Conservation (phyloP, 129 eudicot genomes). For the Chrysanthemum makinoi region DNA sequence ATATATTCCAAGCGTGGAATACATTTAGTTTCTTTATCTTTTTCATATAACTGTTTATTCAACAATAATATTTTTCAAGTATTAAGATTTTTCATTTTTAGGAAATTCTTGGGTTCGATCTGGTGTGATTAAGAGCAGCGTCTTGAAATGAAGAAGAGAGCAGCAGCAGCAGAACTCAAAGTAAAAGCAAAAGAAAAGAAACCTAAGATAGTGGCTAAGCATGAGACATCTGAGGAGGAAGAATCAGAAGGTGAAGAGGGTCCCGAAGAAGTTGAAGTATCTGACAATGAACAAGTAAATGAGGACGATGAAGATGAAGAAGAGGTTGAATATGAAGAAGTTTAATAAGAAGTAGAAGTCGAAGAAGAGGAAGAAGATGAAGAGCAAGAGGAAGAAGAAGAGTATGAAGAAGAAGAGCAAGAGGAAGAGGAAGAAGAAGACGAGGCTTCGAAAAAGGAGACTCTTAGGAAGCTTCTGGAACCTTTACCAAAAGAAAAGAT, state of each 20-base stretch:
- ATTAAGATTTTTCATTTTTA: slow-evolving; percentile 3
- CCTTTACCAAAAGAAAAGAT: slow-evolving; percentile 74
- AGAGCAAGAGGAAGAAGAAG: slow-evolving; percentile 37
- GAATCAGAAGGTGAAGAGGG: slow-evolving; percentile 21
- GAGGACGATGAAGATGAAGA: slow-evolving; percentile 24
- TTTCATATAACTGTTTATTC: background rate
- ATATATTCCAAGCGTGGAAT: background rate
- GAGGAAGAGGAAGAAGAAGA: slow-evolving; percentile 31
- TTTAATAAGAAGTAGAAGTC: slow-evolving; percentile 7
- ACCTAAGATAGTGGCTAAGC: slow-evolving; percentile 30
- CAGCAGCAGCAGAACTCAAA: slow-evolving; percentile 23
- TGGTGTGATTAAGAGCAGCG: slow-evolving; percentile 12
- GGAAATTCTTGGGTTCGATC: slow-evolving; percentile 21
- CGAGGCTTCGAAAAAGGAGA: slow-evolving; percentile 50
- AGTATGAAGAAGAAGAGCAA: slow-evolving; percentile 13
- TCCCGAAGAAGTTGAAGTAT: no score
- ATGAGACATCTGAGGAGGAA: slow-evolving; percentile 36
- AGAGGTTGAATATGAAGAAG: slow-evolving; percentile 18
- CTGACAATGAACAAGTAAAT: no score
- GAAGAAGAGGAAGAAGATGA: slow-evolving; percentile 30
- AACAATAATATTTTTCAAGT: background rate
- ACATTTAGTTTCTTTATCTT: background rate
- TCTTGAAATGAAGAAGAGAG: slow-evolving; percentile 38
- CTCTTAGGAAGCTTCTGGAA: slow-evolving; percentile 55
- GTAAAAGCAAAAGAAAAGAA: slow-evolving; percentile 33